A percentile compares a stretch with the other conserved stretches of the same genome.
These are phyloP conservation scores for Teunomyces stri DNA, from an alignment of 805 yeast species.

Conservation along the genomic window DNA sequence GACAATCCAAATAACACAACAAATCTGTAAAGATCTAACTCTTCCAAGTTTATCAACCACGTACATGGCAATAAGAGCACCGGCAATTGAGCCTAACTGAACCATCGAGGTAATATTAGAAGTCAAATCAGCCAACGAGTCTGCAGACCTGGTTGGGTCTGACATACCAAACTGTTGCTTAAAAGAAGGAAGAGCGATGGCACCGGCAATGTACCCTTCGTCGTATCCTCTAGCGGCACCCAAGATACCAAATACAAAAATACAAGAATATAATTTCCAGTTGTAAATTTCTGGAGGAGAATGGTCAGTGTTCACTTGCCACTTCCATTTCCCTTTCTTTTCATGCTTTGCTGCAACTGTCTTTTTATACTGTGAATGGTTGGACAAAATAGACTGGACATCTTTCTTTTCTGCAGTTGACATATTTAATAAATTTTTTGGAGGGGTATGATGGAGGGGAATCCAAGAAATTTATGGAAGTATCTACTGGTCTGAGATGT, in stretches of 20 bases:
- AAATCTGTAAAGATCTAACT: conserved; percentile 20
- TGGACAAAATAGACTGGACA: conserved; percentile 3
- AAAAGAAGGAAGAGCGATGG: conserved; percentile 19
- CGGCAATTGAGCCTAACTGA: conserved; percentile 23
- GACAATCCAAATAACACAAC: conserved; percentile 19
- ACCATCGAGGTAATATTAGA: conserved; percentile 26
- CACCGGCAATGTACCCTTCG: conserved; percentile 23
- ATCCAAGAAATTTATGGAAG: neutral
- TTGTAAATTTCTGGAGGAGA: conserved; percentile 23
- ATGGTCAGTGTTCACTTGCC: conserved; percentile 14
- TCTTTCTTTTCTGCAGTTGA: conserved; percentile 6
- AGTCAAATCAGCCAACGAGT: conserved; percentile 17
- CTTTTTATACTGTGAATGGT: conserved; percentile 4
- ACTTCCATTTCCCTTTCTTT: conserved; percentile 13
- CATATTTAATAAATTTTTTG: neutral
- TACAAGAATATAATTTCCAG: conserved; percentile 18
- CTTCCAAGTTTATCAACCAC: conserved; percentile 22
- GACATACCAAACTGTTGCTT: conserved; percentile 16
- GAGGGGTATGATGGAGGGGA: conserved; percentile 2
- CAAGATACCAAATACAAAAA: conserved; percentile 21
- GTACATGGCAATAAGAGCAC: conserved; percentile 23
- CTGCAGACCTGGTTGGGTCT: conserved; percentile 15
- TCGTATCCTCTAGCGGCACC: conserved; percentile 26
- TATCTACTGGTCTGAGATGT: neutral
- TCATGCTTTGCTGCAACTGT: neutral